Conservation (phyloP, 2,329 filamentous ascomycete species). For the Fusarium pseudoanthophilum region DNA sequence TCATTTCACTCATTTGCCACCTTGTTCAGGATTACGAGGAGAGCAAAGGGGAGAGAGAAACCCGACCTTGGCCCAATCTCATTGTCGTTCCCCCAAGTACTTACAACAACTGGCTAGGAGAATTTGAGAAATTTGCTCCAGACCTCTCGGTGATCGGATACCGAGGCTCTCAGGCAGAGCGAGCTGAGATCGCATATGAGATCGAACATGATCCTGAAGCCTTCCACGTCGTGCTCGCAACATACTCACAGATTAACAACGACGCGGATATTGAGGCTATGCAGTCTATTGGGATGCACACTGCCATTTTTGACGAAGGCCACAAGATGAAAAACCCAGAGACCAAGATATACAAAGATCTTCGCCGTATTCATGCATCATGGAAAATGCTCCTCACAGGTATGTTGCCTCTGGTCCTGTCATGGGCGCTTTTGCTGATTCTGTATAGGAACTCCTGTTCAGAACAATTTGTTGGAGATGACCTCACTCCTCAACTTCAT, state of each 20-base stretch:
- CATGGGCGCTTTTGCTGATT: conserved; percentile 26
- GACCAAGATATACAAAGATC: conserved; percentile 81
- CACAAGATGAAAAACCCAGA: conserved; percentile 91
- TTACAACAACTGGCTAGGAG: conserved; percentile 93
- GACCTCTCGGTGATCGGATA: conserved; percentile 78
- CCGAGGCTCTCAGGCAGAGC: conserved; percentile 72
- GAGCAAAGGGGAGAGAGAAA: conserved; percentile 18
- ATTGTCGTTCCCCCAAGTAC: conserved; percentile 94
- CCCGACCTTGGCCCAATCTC: conserved; percentile 75
- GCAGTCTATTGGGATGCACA: conserved; percentile 60
- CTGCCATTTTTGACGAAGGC: conserved; percentile 89
- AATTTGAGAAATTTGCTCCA: conserved; percentile 90
- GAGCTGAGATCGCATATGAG: conserved; percentile 73
- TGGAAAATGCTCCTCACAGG: conserved; percentile 82
- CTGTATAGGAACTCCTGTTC: conserved; percentile 85
- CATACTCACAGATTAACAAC: conserved; percentile 68
- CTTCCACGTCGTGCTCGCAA: conserved; percentile 71
- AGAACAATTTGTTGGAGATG: conserved; percentile 94
- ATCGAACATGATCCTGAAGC: conserved; percentile 71
- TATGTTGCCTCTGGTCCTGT: conserved; percentile 18
- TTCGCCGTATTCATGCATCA: conserved; percentile 80
- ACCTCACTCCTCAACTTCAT: conserved; percentile 93
- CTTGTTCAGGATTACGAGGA: conserved; percentile 72
- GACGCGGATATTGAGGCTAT: conserved; percentile 63
- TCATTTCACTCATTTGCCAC: conserved; percentile 90